Conservation (phyloP, 2,329 filamentous ascomycete genomes). For the Cadophora sp. region DNA sequence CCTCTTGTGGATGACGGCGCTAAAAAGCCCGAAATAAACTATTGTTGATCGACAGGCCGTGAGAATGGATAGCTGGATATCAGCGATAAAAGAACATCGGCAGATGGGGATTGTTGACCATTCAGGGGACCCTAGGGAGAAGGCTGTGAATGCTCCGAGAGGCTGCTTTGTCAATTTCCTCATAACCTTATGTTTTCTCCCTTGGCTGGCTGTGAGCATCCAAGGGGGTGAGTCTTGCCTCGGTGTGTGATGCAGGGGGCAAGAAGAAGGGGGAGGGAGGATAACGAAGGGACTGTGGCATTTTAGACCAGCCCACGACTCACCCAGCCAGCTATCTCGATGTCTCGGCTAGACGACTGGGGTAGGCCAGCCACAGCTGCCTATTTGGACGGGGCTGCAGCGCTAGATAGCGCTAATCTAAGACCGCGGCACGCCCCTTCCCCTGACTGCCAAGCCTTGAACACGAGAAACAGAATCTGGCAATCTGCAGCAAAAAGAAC, state of each 20-base stretch:
- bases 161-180: not conserved
- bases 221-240: not conserved
- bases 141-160: not conserved
- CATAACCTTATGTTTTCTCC: not conserved
- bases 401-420: slow-evolving; percentile 3
- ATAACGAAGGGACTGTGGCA: not conserved
- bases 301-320: not conserved
- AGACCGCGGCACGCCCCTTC: not conserved
- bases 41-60: slow-evolving; percentile 7
- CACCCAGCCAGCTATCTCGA: not conserved
- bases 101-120: not conserved
- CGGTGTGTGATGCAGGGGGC: not conserved
- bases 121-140: not conserved
- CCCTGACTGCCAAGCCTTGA: slow-evolving; percentile 5
- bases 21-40: slow-evolving; percentile 9
- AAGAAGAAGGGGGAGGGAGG: not conserved
- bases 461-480: slow-evolving; percentile 1
- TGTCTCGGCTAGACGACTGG: not conserved
- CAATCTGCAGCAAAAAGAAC: not conserved
- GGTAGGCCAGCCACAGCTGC: slow-evolving; percentile 4
- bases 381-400: not conserved
- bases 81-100: not conserved
- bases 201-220: not conserved
- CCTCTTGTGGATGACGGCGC: not conserved
- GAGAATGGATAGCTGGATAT: not conserved